Conservation (phyloP, 306 rosid species). For the Datisca glomerata region DNA sequence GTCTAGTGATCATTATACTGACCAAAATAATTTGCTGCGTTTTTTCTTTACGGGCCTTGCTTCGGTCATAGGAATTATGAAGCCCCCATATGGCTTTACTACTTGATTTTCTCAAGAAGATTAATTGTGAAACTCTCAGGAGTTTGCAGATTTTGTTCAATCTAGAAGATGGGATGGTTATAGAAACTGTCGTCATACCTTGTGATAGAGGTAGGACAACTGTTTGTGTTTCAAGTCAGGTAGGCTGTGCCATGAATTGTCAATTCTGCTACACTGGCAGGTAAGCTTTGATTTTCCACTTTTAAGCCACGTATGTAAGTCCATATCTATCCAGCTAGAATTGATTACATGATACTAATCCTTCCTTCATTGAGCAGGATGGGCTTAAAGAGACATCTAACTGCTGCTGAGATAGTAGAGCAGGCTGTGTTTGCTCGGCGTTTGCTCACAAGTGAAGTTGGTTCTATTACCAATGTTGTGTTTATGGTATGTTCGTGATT, state of each 20-base stretch:
- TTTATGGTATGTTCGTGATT: slow-evolving; percentile 58
- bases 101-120: slow-evolving; percentile 8
- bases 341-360: slow-evolving; percentile 6
- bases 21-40: slow-evolving; percentile 1
- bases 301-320: slow-evolving; percentile 7
- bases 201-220: slow-evolving; percentile 73
- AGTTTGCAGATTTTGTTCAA: slow-evolving; percentile 81
- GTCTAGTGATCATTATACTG: slow-evolving; percentile 3
- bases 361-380: slow-evolving; percentile 45
- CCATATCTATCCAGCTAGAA: neutral
- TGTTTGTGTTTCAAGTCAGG: slow-evolving; percentile 96
- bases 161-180: slow-evolving; percentile 64
- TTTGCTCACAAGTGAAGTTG: slow-evolving; percentile 70
- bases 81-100: slow-evolving; percentile 7
- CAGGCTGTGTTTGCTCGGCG: slow-evolving; percentile 78
- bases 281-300: slow-evolving; percentile 25
- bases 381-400: slow-evolving; percentile 79
- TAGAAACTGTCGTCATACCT: slow-evolving; percentile 89
- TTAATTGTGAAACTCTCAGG: slow-evolving; percentile 70
- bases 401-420: slow-evolving; percentile 89
- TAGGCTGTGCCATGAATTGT: slow-evolving; percentile 94
- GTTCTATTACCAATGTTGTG: slow-evolving; percentile 74
- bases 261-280: slow-evolving; percentile 95
- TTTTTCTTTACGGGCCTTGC: neutral
- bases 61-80: too few species aligned